Evolutionary conservation across 345 rosid species (phyloP), one percentile per base, ranked within the genome.

Genomic region (Clarkia xantiana): DNA sequence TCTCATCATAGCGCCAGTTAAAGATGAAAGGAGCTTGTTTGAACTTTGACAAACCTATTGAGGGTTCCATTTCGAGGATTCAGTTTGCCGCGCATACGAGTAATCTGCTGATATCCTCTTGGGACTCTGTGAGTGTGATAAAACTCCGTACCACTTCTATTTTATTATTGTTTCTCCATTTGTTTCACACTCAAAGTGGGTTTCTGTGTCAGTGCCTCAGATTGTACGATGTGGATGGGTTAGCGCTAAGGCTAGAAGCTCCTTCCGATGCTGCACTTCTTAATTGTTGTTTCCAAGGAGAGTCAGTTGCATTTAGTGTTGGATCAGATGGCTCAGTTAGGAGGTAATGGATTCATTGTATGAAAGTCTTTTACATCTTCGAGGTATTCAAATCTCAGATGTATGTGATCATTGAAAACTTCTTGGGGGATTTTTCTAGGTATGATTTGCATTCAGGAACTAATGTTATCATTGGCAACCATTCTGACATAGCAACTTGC

Each of bases 101-200:
- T 58, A 79, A 80, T 53, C 83, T 91, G 59, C 86, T 93, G 18
- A 44, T 93, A 54, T 65, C 96, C 43, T 84, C 96, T 17, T 91
- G 99, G 99, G 99, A 91, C 50, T 72, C 83, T 7, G 95, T 91
- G 19, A 75, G 94, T 70, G 9, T 63, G 51, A 34, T 18, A 53
- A 12, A 14, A 29, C 54, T 14, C 42, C 1, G 18, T 39, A 25
- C 40, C 3, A 0, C 3, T 14, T 12, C 14, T 12, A 18, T 54
- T 18, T 44, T 14, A 5, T 25, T 15, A 1, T 9, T 22, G 0
- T 40, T 44, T 40, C 4, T 11, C 13, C 19, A 9, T 52, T 52
- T 18, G 43, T 23, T 34, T 34, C 17, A 9, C 11, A 10, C 29
- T 25, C 5, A 18, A 3, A 36, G 8, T n/a, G 3, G 46, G 23